Percentiles rank a stretch among this genome's conserved stretches.
phyloP scores from a whole-genome alignment of 1,284 basidiomycete species.

The Cutaneotrichosporon sp. region DNA sequence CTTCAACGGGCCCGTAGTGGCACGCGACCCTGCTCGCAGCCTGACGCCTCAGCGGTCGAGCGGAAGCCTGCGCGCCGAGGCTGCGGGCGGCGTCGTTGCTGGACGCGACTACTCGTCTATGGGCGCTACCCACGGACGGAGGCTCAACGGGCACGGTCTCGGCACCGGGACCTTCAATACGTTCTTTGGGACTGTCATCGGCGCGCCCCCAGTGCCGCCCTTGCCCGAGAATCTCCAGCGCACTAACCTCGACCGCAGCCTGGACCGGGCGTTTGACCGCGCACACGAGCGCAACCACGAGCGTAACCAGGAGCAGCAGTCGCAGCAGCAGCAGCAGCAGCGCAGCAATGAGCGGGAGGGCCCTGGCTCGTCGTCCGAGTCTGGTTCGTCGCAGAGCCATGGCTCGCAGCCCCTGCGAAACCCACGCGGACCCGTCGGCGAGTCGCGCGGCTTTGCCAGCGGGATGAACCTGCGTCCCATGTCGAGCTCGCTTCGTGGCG shows the following conservation, averaged over 20 bases:
- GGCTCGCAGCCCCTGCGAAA: conserved; percentile 33
- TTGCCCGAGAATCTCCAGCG: conserved; percentile 19
- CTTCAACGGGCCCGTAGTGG: conserved; percentile 58
- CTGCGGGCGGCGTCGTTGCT: conserved; percentile 65
- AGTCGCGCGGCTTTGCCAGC: conserved; percentile 24
- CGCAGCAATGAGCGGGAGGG: background rate
- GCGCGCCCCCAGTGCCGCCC: conserved; percentile 39
- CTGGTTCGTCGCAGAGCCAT: conserved; percentile 1
- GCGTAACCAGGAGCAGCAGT: background rate
- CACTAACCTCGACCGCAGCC: conserved; percentile 1
- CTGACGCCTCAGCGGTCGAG: conserved; percentile 77
- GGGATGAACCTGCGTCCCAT: conserved; percentile 10
- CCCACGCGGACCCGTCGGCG: conserved; percentile 42
- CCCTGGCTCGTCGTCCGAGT: background rate
- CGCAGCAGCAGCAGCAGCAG: background rate
- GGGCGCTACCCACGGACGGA: conserved; percentile 29
- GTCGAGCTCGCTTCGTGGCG: conserved; percentile 18
- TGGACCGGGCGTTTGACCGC: background rate
- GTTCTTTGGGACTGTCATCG: conserved; percentile 26
- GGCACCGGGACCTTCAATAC: conserved; percentile 28
- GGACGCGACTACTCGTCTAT: conserved; percentile 39
- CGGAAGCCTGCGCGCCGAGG: conserved; percentile 85
- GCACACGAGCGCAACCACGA: background rate
- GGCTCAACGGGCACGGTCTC: conserved; percentile 24
- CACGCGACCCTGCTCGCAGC: conserved; percentile 70